These are phyloP conservation scores for Omphalea diandra DNA, from an alignment of 441 rosid genomes.

Conservation along the genomic window DNA sequence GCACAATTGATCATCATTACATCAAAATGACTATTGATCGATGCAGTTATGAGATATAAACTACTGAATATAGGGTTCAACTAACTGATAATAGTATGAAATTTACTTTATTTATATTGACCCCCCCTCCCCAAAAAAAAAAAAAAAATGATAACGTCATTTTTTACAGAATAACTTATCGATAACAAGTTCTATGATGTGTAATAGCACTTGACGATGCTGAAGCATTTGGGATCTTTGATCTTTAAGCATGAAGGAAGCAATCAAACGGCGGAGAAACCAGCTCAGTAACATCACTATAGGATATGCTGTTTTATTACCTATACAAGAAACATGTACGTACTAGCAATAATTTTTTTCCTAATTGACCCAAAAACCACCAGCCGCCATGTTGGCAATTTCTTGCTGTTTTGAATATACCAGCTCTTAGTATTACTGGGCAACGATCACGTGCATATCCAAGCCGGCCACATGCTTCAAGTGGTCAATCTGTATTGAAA, in stretches of 20 bases:
- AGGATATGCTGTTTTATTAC: slow-evolving; percentile 16
- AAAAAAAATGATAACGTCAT: slow-evolving; percentile 15
- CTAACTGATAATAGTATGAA: background rate
- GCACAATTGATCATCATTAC: too few species aligned
- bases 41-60: background rate
- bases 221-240: background rate
- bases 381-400: too few species aligned
- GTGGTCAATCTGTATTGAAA: background rate
- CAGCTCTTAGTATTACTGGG: background rate
- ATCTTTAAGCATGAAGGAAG: background rate
- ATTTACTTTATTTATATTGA: too few species aligned
- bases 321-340: slow-evolving; percentile 13
- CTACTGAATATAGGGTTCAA: background rate
- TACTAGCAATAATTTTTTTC: background rate
- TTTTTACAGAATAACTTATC: slow-evolving; percentile 12
- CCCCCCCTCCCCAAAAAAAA: too few species aligned
- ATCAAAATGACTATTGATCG: too few species aligned
- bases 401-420: too few species aligned
- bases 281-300: background rate
- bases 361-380: too few species aligned
- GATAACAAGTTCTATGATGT: slow-evolving; percentile 17
- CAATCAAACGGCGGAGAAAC: slow-evolving; percentile 23
- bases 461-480: background rate
- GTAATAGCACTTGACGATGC: slow-evolving; percentile 30
- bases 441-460: background rate